Evolutionary conservation across 208 protist species (phyloP).

Genomic region (Acanthamoeba healyi): DNA sequence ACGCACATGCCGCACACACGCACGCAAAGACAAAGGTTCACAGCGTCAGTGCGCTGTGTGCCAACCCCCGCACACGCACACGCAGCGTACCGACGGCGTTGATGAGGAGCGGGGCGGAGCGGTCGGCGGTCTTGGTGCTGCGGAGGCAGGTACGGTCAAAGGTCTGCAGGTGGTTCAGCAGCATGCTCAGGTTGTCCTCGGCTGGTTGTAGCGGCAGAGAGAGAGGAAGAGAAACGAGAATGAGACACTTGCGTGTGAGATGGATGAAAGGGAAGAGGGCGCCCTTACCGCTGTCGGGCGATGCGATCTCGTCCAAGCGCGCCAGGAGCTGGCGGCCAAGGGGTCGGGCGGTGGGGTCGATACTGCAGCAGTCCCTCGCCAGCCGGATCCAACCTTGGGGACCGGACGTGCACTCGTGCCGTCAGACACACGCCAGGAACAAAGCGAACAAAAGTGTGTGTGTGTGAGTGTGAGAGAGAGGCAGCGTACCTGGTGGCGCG

Average conservation of each 20-base stretch:
- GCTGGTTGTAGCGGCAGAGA: background rate
- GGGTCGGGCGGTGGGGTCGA: constrained; percentile 47
- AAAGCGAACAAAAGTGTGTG: background rate
- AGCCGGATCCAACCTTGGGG: background rate
- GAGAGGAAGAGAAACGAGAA: background rate
- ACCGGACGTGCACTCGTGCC: too few relatives aligned
- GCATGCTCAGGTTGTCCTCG: background rate
- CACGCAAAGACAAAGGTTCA: background rate
- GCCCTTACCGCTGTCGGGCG: background rate
- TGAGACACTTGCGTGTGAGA: too few relatives aligned
- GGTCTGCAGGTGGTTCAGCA: constrained; percentile 53
- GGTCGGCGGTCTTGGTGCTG: constrained; percentile 30
- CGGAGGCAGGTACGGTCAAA: constrained; percentile 16
- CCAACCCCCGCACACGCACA: background rate
- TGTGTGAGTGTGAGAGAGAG: background rate
- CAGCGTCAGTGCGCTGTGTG: background rate
- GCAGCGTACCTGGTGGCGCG: constrained; percentile 10
- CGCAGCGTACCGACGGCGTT: background rate
- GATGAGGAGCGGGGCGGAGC: background rate
- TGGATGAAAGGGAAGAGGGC: background rate
- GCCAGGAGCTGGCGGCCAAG: constrained; percentile 16
- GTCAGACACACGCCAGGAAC: too few relatives aligned
- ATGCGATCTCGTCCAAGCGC: constrained; percentile 18
- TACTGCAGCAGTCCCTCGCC: constrained; percentile 53
- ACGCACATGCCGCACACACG: too few relatives aligned